Conservation (phyloP, 352 stramenopile species). For the Globisporangium lucens region DNA sequence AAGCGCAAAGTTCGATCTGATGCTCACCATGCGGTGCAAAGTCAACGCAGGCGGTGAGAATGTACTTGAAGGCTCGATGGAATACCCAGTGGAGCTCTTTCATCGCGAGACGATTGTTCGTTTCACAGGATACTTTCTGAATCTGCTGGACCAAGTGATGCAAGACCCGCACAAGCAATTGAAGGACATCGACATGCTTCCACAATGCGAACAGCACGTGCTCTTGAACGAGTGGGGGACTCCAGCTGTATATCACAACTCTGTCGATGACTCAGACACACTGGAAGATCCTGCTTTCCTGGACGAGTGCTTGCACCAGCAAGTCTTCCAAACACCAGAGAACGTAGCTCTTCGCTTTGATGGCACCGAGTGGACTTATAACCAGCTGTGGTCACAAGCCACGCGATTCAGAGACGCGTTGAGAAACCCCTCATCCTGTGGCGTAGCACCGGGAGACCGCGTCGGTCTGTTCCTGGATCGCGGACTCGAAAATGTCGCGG, state of each 20-base stretch:
- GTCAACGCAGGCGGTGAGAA: neutral
- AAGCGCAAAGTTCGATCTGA: constrained; percentile 60
- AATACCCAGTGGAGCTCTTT: constrained; percentile 39
- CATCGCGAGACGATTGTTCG: constrained; percentile 21
- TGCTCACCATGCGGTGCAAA: constrained; percentile 46
- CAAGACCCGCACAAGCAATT: neutral
- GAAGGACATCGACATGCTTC: neutral
- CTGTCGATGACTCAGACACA: neutral
- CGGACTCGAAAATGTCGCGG: neutral
- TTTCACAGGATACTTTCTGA: neutral
- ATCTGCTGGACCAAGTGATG: neutral
- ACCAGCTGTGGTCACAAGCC: neutral
- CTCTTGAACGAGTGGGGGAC: neutral
- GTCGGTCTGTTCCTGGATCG: constrained; percentile 1
- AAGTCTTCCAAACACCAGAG: neutral
- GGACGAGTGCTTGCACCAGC: neutral
- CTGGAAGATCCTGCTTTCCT: neutral
- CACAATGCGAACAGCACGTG: neutral
- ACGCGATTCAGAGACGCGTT: neutral
- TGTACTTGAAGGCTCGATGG: constrained; percentile 45
- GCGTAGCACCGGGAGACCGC: neutral
- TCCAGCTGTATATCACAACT: neutral
- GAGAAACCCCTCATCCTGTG: neutral
- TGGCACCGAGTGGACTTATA: neutral
- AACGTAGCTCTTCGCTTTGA: constrained; percentile 1